phyloP scores from a whole-genome alignment of 352 stramenopile species.

The Hyaloperonospora brassicae region DNA sequence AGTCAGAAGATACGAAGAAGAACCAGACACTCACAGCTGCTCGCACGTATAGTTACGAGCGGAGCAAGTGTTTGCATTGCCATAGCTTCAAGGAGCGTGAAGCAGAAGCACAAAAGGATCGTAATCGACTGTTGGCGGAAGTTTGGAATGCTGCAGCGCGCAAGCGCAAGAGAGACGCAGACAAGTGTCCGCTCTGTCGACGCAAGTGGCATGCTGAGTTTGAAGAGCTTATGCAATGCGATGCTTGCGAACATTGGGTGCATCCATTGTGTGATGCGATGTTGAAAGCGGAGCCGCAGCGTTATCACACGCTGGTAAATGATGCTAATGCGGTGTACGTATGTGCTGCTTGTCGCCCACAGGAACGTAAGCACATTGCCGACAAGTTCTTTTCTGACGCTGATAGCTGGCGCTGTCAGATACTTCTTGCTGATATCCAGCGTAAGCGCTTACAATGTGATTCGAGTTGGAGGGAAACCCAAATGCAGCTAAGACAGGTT shows the following conservation, averaged over 20 bases:
- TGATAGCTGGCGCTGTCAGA: conserved; percentile 59
- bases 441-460: conserved; percentile 49
- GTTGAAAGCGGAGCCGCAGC: conserved; percentile 46
- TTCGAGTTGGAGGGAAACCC: conserved; percentile 63
- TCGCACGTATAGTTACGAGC: conserved; percentile 60
- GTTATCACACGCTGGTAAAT: conserved; percentile 57
- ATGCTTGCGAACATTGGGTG: conserved; percentile 78
- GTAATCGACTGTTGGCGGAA: conserved; percentile 46
- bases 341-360: conserved; percentile 56
- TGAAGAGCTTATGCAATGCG: conserved; percentile 82
- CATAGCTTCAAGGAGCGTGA: conserved; percentile 46
- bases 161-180: conserved; percentile 47
- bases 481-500: conserved; percentile 37
- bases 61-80: conserved; percentile 50
- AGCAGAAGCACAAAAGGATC: conserved; percentile 35
- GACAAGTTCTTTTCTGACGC: conserved; percentile 11
- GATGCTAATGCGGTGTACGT: conserved; percentile 67
- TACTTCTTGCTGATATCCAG: conserved; percentile 68
- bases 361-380: conserved; percentile 45
- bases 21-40: conserved; percentile 23
- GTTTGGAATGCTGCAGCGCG: conserved; percentile 48
- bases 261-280: conserved; percentile 69
- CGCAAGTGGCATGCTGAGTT: conserved; percentile 64
- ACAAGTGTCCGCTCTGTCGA: conserved; percentile 73
- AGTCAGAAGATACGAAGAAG: conserved; percentile 18